These are phyloP conservation scores for Gynochthodes officinalis DNA, from an alignment of 257 asterid genomes.

Conservation along the genomic window DNA sequence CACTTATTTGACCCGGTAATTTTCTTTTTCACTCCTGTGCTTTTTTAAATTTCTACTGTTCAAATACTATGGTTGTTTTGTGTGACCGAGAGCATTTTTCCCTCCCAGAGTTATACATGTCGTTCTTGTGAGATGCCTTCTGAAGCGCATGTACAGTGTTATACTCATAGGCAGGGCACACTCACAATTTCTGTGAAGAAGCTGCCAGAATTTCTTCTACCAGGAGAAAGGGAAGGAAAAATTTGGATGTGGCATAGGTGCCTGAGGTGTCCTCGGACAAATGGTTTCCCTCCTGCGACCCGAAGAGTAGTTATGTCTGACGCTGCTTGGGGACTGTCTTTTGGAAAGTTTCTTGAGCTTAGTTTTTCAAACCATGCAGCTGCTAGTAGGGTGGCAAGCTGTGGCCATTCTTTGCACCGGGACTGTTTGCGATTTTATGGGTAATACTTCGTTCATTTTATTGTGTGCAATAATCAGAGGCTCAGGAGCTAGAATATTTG, in stretches of 20 bases:
- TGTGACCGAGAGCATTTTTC: slow-evolving; percentile 22
- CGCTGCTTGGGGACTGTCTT: slow-evolving; percentile 99
- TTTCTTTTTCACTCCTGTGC: slow-evolving; percentile 23
- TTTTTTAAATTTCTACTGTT: background rate
- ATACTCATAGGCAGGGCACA: slow-evolving; percentile 94
- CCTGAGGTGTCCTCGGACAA: slow-evolving; percentile 79
- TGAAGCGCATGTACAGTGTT: slow-evolving; percentile 94
- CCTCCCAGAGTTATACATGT: slow-evolving; percentile 68
- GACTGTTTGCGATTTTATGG: slow-evolving; percentile 98
- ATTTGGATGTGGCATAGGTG: slow-evolving; percentile 99
- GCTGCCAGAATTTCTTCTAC: slow-evolving; percentile 66
- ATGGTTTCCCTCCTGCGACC: slow-evolving; percentile 94
- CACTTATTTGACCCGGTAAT: slow-evolving; percentile 89
- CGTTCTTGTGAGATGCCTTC: slow-evolving; percentile 89
- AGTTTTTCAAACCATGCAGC: slow-evolving; percentile 99
- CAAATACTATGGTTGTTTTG: background rate
- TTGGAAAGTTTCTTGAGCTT: slow-evolving; percentile 96
- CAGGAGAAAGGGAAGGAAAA: slow-evolving; percentile 83
- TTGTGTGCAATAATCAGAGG: slow-evolving; percentile 6
- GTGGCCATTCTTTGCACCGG: slow-evolving; percentile 94
- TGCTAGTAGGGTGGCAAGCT: slow-evolving; percentile 98
- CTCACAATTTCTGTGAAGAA: slow-evolving; percentile 92
- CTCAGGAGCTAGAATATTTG: slow-evolving; percentile 5
- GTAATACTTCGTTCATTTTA: slow-evolving; percentile 39
- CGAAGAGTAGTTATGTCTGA: slow-evolving; percentile 94